A percentile compares a stretch with the other conserved stretches of the same genome.
These are phyloP conservation scores for Galeopsis tetrahit DNA, from an alignment of 257 asterid genomes.

Conservation along the genomic window DNA sequence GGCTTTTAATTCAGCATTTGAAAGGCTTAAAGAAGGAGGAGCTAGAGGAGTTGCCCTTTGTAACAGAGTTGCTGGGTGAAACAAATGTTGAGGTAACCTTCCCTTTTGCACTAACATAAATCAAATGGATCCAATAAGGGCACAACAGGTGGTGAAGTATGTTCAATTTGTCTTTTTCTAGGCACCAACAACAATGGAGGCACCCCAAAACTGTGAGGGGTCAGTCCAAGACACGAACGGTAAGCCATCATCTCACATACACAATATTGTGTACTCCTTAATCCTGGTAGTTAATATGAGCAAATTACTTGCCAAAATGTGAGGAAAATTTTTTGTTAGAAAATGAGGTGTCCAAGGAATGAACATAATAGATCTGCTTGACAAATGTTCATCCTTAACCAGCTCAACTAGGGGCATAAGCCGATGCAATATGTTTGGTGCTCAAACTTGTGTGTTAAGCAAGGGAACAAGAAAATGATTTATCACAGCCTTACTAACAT, in stretches of 20 bases:
- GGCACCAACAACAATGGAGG: conserved; percentile 48
- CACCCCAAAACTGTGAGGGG: conserved; percentile 46
- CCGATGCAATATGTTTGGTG: conserved; percentile 2
- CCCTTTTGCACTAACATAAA: conserved; percentile 18
- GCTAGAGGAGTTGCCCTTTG: conserved; percentile 77
- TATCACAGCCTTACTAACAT: conserved; percentile 21
- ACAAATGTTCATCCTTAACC: conserved; percentile 20
- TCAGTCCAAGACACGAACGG: conserved; percentile 47
- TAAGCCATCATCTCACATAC: conserved; percentile 38
- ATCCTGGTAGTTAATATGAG: conserved; percentile 17
- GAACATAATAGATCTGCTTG: conserved; percentile 16
- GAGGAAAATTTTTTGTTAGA: conserved; percentile 15
- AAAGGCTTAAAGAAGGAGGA: conserved; percentile 60
- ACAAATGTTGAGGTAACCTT: conserved; percentile 63
- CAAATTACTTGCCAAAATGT: conserved; percentile 23
- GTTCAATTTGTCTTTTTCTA: conserved; percentile 39
- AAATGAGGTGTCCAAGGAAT: conserved; percentile 21
- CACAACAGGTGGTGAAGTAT: conserved; percentile 24
- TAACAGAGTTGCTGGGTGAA: conserved; percentile 63
- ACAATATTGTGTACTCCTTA: conserved; percentile 4
- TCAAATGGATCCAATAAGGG: conserved; percentile 20
- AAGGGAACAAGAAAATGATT: conserved; percentile 27
- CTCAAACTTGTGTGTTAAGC: conserved; percentile 17
- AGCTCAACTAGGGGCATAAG: conserved; percentile 27
- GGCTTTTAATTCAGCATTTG: conserved; percentile 60